Base-by-base conservation (phyloP, 495 filamentous ascomycete genomes). In the Penicillium salamii region DNA sequence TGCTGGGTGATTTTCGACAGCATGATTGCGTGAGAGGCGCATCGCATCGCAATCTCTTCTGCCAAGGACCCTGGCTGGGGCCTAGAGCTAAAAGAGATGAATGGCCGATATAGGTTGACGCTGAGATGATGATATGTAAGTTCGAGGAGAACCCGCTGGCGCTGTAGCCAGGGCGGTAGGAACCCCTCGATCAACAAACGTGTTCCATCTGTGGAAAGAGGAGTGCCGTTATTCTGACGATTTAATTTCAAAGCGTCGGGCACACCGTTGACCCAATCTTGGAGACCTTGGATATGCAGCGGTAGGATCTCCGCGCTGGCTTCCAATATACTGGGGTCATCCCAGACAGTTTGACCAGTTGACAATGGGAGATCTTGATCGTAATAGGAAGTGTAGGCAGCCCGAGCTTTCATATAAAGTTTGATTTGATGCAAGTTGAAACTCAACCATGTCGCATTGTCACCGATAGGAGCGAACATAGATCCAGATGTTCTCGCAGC, bases 1-100 rank as follows among this genome's bases (percentile, higher is more conserved):
- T 83, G 78, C 44, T 76, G 68, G 23, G 73, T 68, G 5, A 81
- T 77, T 12, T 64, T 58, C 2, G 75, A 81, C n/a, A 74, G 50
- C 5, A 70, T 63, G 18, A 79, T 72, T 5, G 77, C 77, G 50
- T 82, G 78, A 14, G 54, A 56, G 38, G 62, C 70, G 46, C 76
- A 78, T 18, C 48, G 53, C 1, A 62, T 54, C 1, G 71, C 68
- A 34, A 65, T 51, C 2, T 53, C 39, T 26, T 72, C 68, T 4
- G 65, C 61, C 23, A 57, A 43, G 5, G 49, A 45, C 19, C 43
- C 46, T 26, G 14, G 68, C 55, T 5, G n/a, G 20, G 41, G 28
- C n/a, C 24, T 41, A 4, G 26, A 11, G 21, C n/a, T n/a, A 46
- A 78, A 76, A 42, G 46, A 62, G 21, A 80, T 74, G 35, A 78